Conservation (phyloP, 306 rosid species). For the Adenanthera pavonina region DNA sequence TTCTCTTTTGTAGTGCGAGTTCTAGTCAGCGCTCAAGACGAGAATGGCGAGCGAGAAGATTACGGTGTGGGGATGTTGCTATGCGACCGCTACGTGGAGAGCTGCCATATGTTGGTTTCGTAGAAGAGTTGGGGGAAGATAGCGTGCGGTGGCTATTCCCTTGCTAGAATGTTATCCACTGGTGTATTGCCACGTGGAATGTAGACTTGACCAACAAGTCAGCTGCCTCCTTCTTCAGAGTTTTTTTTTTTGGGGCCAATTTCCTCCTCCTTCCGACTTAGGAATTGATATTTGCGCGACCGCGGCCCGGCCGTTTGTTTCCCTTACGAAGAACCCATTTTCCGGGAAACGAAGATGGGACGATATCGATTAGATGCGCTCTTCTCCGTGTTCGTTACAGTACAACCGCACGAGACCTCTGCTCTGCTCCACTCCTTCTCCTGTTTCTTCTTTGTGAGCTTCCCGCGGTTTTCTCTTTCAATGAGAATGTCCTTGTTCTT, state of each 20-base stretch:
- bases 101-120: neutral
- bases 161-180: neutral
- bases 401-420: slow-evolving; percentile 90
- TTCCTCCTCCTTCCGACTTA: neutral
- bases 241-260: too few relatives aligned
- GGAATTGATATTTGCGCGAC: neutral
- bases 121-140: neutral
- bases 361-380: slow-evolving; percentile 61
- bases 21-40: neutral
- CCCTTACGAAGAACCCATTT: neutral
- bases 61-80: neutral
- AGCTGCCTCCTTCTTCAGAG: neutral
- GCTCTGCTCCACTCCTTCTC: slow-evolving; percentile 77
- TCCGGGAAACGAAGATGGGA: slow-evolving; percentile 46
- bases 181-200: neutral
- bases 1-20: neutral
- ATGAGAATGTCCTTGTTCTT: neutral
- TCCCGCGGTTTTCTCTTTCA: slow-evolving; percentile 12
- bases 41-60: neutral
- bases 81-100: slow-evolving; percentile 19
- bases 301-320: neutral
- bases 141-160: neutral
- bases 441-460: slow-evolving; percentile 91
- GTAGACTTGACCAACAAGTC: neutral
- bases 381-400: slow-evolving; percentile 70